Percentiles rank a stretch among this genome's conserved stretches.
Evolutionary conservation across 352 stramenopile genomes (phyloP).

Genomic region (Saprolegnia diclina): DNA sequence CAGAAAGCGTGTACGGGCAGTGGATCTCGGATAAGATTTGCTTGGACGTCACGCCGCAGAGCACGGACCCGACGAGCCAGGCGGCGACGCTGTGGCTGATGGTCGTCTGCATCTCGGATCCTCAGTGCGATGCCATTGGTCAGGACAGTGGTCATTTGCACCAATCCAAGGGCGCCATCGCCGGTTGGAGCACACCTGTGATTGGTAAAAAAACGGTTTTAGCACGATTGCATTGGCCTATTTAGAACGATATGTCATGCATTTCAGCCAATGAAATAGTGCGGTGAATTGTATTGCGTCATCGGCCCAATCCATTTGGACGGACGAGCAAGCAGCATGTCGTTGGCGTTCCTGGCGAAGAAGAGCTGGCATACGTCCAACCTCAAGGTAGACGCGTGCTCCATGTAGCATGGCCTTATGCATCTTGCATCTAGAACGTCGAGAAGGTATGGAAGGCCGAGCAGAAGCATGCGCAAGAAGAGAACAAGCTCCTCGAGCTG

Average conservation of each 20-base stretch:
- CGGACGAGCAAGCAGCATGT: constrained; percentile 40
- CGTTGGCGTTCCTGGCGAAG: constrained; percentile 92
- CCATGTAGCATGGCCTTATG: not conserved
- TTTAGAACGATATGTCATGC: not conserved
- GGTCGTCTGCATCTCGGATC: not conserved
- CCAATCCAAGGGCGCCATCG: no score
- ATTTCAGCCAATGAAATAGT: not conserved
- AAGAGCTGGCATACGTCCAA: constrained; percentile 98
- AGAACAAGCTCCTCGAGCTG: constrained; percentile 92
- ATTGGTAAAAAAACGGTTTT: no score
- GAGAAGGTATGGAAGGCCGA: constrained; percentile 97
- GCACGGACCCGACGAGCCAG: constrained; percentile 8
- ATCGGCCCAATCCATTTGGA: not conserved
- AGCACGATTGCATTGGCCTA: not conserved
- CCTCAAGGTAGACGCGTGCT: constrained; percentile 53
- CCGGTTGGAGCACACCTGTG: not conserved
- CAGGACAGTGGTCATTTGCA: no score
- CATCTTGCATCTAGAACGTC: constrained; percentile 76
- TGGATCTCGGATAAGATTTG: constrained; percentile 11
- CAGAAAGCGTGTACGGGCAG: constrained; percentile 16
- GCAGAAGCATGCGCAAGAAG: constrained; percentile 91
- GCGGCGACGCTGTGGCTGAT: not conserved
- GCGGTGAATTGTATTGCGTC: not conserved
- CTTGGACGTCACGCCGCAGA: constrained; percentile 25
- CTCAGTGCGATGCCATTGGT: not conserved